A percentile compares a stretch with the other conserved stretches of the same genome.
phyloP scores from a whole-genome alignment of 2,329 filamentous ascomycete species.

The Lecanicillium sp. region DNA sequence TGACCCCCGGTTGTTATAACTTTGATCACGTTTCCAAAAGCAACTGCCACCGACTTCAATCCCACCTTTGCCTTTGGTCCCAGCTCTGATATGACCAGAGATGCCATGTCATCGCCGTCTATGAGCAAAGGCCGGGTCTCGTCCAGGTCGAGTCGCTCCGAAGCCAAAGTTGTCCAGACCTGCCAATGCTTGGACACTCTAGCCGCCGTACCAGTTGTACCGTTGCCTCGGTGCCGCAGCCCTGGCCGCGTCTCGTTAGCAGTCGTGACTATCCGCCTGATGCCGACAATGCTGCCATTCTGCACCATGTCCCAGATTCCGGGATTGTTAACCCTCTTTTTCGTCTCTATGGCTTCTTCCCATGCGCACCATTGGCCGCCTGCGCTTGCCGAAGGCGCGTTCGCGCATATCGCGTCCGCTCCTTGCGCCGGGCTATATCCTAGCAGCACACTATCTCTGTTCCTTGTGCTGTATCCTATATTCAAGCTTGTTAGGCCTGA shows the following conservation, averaged over 20 bases:
- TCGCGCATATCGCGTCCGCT: slow-evolving; percentile 46
- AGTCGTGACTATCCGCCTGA: slow-evolving; percentile 38
- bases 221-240: slow-evolving; percentile 9
- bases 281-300: slow-evolving; percentile 54
- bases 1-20: slow-evolving; percentile 56
- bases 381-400: slow-evolving; percentile 27
- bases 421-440: slow-evolving; percentile 50
- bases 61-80: slow-evolving; percentile 60
- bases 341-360: slow-evolving; percentile 42
- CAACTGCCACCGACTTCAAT: slow-evolving; percentile 58
- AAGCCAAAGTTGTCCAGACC: slow-evolving; percentile 44
- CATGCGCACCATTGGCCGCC: slow-evolving; percentile 41
- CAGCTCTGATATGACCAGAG: slow-evolving; percentile 56
- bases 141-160: slow-evolving; percentile 33
- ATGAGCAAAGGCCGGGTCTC: slow-evolving; percentile 38
- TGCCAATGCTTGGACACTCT: slow-evolving; percentile 33
- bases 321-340: slow-evolving; percentile 49
- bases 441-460: slow-evolving; percentile 56
- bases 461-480: slow-evolving; percentile 53
- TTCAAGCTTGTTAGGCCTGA: slow-evolving; percentile 56
- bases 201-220: slow-evolving; percentile 9
- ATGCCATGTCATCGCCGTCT: slow-evolving; percentile 33
- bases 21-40: slow-evolving; percentile 66
- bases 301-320: slow-evolving; percentile 58
- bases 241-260: neutral